Percentiles rank a stretch among this genome's conserved stretches.
These are phyloP conservation scores for Cordyceps cicadae DNA, from an alignment of 2,329 filamentous ascomycete genomes.

Conservation along the genomic window DNA sequence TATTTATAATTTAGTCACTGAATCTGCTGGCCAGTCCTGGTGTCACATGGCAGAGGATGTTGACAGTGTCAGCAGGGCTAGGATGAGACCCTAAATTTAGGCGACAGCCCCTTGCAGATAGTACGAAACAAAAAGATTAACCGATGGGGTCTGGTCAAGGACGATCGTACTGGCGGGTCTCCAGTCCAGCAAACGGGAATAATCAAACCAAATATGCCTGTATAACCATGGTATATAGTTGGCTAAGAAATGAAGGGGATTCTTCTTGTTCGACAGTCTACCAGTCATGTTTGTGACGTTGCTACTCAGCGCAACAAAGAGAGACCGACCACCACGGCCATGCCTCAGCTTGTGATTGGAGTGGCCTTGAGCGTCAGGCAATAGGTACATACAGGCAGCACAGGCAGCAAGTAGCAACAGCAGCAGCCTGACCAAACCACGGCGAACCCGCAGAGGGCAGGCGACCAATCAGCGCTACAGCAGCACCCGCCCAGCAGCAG, in stretches of 20 bases:
- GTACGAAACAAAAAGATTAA: not conserved
- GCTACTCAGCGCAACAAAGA: not conserved
- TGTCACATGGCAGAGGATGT: not conserved
- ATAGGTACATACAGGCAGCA: too few species aligned
- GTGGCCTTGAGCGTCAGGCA: not conserved
- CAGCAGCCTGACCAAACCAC: not conserved
- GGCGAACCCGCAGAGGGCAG: not conserved
- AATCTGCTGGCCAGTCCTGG: not conserved
- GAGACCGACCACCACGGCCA: not conserved
- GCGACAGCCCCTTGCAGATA: not conserved
- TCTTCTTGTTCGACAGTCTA: too few species aligned
- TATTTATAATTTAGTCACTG: not conserved
- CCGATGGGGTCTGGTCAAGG: not conserved
- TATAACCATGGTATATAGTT: not conserved
- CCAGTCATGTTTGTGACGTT: too few species aligned
- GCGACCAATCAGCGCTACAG: not conserved
- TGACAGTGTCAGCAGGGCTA: not conserved
- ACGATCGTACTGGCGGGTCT: not conserved
- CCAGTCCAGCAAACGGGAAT: not conserved
- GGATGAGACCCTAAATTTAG: not conserved
- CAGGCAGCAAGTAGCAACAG: not conserved
- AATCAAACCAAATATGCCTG: not conserved
- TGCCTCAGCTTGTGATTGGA: not conserved
- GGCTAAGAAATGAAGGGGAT: not conserved
- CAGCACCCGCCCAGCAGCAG: not conserved